phyloP scores from a whole-genome alignment of 2,329 filamentous ascomycete genomes.

The Metarhizium sp. region DNA sequence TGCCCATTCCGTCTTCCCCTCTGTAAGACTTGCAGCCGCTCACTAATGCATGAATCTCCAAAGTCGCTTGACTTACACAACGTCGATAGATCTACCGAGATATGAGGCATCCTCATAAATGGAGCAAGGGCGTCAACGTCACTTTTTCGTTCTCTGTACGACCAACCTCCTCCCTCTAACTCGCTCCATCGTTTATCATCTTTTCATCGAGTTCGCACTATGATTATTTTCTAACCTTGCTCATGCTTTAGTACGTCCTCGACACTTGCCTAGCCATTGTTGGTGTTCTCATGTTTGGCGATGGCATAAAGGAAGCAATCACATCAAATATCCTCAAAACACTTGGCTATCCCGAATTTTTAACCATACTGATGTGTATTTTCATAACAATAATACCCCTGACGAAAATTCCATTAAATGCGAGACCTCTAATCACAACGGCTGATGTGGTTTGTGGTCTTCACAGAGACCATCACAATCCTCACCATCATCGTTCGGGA shows the following conservation, averaged over 20 bases:
- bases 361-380: slow-evolving; percentile 73
- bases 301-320: slow-evolving; percentile 77
- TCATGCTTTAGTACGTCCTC: slow-evolving; percentile 52
- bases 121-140: slow-evolving; percentile 60
- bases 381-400: slow-evolving; percentile 90
- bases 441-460: slow-evolving; percentile 73
- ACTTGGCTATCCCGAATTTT: slow-evolving; percentile 59
- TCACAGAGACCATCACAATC: slow-evolving; percentile 32
- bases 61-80: neutral
- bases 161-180: neutral
- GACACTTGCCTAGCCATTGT: slow-evolving; percentile 75
- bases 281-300: slow-evolving; percentile 91
- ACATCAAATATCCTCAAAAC: slow-evolving; percentile 80
- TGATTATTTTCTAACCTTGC: neutral
- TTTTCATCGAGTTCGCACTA: neutral
- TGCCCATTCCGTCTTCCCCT: slow-evolving; percentile 67
- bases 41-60: neutral
- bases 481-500: slow-evolving; percentile 25
- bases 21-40: slow-evolving; percentile 32
- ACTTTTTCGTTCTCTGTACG: slow-evolving; percentile 76
- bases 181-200: neutral
- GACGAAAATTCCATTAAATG: slow-evolving; percentile 89
- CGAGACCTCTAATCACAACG: slow-evolving; percentile 78
- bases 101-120: slow-evolving; percentile 71
- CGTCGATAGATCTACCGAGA: slow-evolving; percentile 47